Evolutionary conservation across 768 basidiomycete genomes (phyloP).

Genomic region (Boletus subcaerulescens): DNA sequence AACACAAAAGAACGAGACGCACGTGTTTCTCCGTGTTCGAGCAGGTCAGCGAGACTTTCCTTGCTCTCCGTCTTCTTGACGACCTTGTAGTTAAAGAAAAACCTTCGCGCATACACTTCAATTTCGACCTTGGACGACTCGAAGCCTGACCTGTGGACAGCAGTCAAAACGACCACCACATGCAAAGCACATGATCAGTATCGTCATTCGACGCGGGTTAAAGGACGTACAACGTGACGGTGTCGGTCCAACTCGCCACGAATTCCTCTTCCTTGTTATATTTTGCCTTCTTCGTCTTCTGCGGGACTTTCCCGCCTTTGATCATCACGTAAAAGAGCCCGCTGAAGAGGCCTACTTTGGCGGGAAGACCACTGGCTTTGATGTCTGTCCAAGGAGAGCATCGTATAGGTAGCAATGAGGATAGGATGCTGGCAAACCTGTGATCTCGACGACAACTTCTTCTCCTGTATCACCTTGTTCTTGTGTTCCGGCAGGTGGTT

Average conservation of each 20-base stretch:
- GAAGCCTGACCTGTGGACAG: constrained; percentile 25
- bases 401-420: too few relatives aligned
- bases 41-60: constrained; percentile 30
- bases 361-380: constrained; percentile 34
- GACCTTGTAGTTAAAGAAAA: constrained; percentile 33
- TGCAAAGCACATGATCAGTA: not conserved
- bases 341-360: constrained; percentile 30
- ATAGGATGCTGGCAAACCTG: constrained; percentile 9
- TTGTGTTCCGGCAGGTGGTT: not conserved
- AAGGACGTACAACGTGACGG: constrained; percentile 23
- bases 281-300: constrained; percentile 26
- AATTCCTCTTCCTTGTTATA: constrained; percentile 27
- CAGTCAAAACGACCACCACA: not conserved
- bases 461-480: constrained; percentile 3
- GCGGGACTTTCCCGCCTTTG: constrained; percentile 28
- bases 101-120: constrained; percentile 31
- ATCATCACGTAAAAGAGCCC: constrained; percentile 29
- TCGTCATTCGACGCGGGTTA: not conserved
- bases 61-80: constrained; percentile 35
- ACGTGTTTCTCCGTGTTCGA: constrained; percentile 32
- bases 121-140: constrained; percentile 34
- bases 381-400: constrained; percentile 21
- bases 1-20: not conserved
- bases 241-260: constrained; percentile 29
- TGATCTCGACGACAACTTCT: constrained; percentile 29